These are phyloP conservation scores for Penicillium sclerotigenum DNA, from an alignment of 2,329 filamentous ascomycete species.

Conservation along the genomic window DNA sequence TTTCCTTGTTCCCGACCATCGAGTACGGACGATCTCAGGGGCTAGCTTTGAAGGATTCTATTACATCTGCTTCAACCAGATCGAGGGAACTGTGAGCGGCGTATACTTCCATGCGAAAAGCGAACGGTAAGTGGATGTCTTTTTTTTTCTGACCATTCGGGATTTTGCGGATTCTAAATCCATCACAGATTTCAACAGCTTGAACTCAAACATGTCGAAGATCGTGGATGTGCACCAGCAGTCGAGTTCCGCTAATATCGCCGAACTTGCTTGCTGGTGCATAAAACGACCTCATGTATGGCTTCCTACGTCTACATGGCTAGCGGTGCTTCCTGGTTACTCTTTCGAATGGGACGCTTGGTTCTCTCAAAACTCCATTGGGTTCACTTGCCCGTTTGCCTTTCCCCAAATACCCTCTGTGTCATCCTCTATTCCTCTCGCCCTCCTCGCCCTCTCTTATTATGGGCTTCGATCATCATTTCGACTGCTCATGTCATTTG, in stretches of 20 bases:
- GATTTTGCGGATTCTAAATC: constrained; percentile 9
- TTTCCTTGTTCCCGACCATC: constrained; percentile 92
- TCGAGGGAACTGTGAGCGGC: constrained; percentile 78
- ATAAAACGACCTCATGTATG: neutral
- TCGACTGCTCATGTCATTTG: neutral
- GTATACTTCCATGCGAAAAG: constrained; percentile 99
- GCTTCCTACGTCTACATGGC: neutral
- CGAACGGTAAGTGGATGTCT: constrained; percentile 71
- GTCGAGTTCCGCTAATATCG: constrained; percentile 76
- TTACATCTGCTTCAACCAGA: constrained; percentile 97
- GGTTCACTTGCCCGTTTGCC: neutral
- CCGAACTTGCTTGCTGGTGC: constrained; percentile 16
- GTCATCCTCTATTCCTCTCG: neutral
- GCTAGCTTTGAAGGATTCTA: constrained; percentile 99
- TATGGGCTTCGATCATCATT: neutral
- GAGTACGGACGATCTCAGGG: constrained; percentile 83
- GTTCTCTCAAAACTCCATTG: neutral
- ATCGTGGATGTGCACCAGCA: constrained; percentile 77
- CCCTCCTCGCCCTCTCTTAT: neutral
- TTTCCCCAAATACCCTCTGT: constrained; percentile 1
- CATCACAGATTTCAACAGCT: constrained; percentile 78
- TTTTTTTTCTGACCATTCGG: neutral
- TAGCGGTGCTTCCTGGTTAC: constrained; percentile 11
- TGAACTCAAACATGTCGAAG: constrained; percentile 81
- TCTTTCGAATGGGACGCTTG: neutral